Evolutionary conservation across 331 rosid species (phyloP).

Genomic region (Malus hybrid): DNA sequence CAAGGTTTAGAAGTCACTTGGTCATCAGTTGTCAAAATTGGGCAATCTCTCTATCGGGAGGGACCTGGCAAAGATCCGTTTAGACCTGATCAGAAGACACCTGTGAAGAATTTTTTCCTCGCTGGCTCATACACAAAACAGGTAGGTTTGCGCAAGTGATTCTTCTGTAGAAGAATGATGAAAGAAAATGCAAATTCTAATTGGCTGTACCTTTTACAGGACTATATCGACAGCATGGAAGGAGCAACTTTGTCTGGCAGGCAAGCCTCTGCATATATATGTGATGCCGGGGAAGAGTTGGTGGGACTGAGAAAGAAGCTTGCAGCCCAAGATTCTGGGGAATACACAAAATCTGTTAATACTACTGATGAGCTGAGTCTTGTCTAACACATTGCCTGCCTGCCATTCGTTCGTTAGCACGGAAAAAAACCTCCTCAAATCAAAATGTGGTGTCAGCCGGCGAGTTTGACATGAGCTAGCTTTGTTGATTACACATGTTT

Average conservation of each 20-base stretch:
- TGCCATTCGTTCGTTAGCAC: neutral
- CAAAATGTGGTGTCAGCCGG: neutral
- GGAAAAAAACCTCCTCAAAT: neutral
- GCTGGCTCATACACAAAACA: constrained; percentile 96
- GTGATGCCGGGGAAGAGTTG: constrained; percentile 77
- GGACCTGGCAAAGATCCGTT: constrained; percentile 97
- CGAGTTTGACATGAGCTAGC: neutral
- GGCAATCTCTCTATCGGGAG: constrained; percentile 90
- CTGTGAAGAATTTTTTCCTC: constrained; percentile 85
- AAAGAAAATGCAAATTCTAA: neutral
- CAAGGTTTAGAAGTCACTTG: constrained; percentile 96
- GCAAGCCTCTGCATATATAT: constrained; percentile 81
- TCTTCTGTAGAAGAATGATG: neutral
- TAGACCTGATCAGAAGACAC: constrained; percentile 96
- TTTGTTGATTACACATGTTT: constrained; percentile 9
- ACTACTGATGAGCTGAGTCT: constrained; percentile 65
- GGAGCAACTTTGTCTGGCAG: constrained; percentile 97
- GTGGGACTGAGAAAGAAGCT: constrained; percentile 62
- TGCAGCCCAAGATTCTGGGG: constrained; percentile 30
- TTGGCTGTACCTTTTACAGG: constrained; percentile 39
- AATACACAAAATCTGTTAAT: constrained; percentile 23
- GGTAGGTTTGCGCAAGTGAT: constrained; percentile 18
- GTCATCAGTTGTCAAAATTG: constrained; percentile 97
- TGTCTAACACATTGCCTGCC: constrained; percentile 30
- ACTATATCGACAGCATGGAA: constrained; percentile 99